phyloP scores from a whole-genome alignment of 192 early-diverging fungal species.

The Entrophospora sp. region DNA sequence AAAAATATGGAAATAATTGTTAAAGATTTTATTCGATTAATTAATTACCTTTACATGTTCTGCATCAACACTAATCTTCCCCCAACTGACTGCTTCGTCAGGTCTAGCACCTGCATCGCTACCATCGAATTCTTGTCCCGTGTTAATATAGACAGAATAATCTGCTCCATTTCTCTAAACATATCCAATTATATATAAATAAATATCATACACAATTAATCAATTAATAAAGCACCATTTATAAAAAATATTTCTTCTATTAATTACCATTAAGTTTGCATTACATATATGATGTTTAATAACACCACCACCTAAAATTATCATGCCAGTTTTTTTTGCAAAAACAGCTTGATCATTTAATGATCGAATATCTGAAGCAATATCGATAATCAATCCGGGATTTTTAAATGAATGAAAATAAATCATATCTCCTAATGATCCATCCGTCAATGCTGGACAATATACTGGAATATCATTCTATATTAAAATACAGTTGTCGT shows the following conservation, averaged over 20 bases:
- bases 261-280: conserved; percentile 85
- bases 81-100: conserved; percentile 98
- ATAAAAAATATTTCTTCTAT: background rate
- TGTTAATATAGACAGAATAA: conserved; percentile 94
- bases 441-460: conserved; percentile 96
- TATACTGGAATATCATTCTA: conserved; percentile 96
- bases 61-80: conserved; percentile 79
- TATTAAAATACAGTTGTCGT: background rate
- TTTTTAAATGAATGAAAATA: conserved; percentile 97
- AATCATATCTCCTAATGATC: conserved; percentile 97
- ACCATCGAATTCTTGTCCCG: conserved; percentile 97
- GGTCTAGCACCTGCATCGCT: conserved; percentile 95
- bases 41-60: conserved; percentile 70
- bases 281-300: conserved; percentile 99
- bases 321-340: conserved; percentile 93
- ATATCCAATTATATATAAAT: background rate
- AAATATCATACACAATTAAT: background rate
- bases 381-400: conserved; percentile 89
- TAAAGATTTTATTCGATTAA: background rate
- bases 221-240: background rate
- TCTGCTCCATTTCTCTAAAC: conserved; percentile 90
- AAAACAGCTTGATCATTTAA: conserved; percentile 93
- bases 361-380: conserved; percentile 81
- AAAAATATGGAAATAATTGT: background rate
- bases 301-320: conserved; percentile 95